Base-by-base conservation (phyloP, 2,329 filamentous ascomycete species). In the Paradendryphiella salina region DNA sequence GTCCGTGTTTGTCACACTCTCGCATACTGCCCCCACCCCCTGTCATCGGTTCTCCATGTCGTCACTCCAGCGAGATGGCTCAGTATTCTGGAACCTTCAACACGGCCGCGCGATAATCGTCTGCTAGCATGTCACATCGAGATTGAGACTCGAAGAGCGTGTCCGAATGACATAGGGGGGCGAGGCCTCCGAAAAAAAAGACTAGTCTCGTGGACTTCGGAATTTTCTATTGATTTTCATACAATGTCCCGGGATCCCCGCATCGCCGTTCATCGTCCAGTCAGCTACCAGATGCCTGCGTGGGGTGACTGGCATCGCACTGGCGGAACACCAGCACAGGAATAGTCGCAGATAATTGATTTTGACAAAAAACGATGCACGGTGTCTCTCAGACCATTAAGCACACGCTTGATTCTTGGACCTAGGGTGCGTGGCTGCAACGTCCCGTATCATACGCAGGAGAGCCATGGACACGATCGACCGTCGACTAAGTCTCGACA, bases 331-430 rank as follows among this genome's bases (percentile, higher is more conserved):
- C 43, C 39, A 48, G 44, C 44, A 43, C 21, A 14, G 33, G 36
- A 35, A 39, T 55, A 52, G 36, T 41, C 32, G 32, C 40, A 32
- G 48, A 18, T 46, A 46, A 46, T 40, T 39, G 33, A 31, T 37
- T 28, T 34, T 36, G 21, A 31, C 20, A 31, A 33, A 14, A 41
- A 20, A 18, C 38, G 14, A 41, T 33, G 33, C 31, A 49, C 23
- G 14, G n/a, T 14, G 15, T 31, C 18, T 20, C 38, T 31, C 38
- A 21, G 26, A 31, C 28, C 28, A 31, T 31, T 18, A 33, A n/a
- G 10, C 15, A 31, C 26, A n/a, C 15, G 28, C 17, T 31, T 20
- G 31, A 7, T 26, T 26, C 23, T 23, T 23, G 2, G 5, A 7
- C 21, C 8, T 23, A 23, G 21, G 21, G 21, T 6, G 3, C 21